Conservation (phyloP, 306 rosid genomes). For the Vigna mungo region DNA sequence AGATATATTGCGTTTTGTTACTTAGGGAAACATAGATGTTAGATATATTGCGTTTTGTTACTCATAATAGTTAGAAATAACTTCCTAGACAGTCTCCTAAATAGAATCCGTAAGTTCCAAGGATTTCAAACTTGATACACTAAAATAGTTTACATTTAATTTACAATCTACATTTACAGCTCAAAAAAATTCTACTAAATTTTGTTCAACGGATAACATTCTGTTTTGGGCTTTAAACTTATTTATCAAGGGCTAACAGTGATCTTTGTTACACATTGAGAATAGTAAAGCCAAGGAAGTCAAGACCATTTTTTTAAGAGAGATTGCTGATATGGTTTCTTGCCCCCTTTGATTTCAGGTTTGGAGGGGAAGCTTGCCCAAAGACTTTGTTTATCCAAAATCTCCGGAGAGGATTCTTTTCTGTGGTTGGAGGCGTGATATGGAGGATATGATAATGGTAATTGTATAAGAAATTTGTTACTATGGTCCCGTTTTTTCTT, state of each 20-base stretch:
- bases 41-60: no score
- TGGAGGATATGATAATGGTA: conserved; percentile 98
- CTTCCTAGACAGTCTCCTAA: background rate
- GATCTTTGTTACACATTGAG: conserved; percentile 56
- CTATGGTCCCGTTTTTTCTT: conserved; percentile 44
- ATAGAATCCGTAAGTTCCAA: background rate
- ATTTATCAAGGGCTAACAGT: conserved; percentile 63
- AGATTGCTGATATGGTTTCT: conserved; percentile 52
- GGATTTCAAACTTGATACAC: background rate
- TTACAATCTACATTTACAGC: background rate
- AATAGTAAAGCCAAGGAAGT: conserved; percentile 56
- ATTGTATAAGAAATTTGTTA: conserved; percentile 48
- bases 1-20: no score
- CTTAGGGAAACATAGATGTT: no score
- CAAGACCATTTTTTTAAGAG: conserved; percentile 46
- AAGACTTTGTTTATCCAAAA: conserved; percentile 74
- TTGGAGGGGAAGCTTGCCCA: conserved; percentile 92
- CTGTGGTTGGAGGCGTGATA: conserved; percentile 97
- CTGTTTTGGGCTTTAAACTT: conserved; percentile 50
- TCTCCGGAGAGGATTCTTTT: conserved; percentile 82
- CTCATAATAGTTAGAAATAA: background rate
- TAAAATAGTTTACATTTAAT: background rate
- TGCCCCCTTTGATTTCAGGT: conserved; percentile 65
- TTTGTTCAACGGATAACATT: conserved; percentile 45
- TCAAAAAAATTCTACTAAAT: background rate